phyloP scores from a whole-genome alignment of 2,329 filamentous ascomycete species.

The Rhinocladiella similis region DNA sequence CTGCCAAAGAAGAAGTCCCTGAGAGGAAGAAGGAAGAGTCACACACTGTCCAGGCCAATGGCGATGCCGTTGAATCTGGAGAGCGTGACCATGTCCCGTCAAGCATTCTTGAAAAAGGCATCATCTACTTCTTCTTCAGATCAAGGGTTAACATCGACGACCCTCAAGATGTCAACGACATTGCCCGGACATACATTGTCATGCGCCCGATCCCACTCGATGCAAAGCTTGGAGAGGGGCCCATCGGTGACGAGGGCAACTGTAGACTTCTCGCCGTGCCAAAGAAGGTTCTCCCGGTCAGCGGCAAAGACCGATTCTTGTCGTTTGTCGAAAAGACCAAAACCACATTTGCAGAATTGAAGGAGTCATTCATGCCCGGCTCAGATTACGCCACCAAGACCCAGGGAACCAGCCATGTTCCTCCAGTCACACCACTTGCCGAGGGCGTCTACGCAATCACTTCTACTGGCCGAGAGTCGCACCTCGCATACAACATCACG shows the following conservation, averaged over 20 bases:
- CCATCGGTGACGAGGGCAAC: conserved; percentile 57
- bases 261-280: conserved; percentile 75
- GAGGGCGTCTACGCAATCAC: conserved; percentile 86
- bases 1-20: not conserved
- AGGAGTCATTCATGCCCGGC: conserved; percentile 67
- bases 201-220: conserved; percentile 70
- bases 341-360: conserved; percentile 66
- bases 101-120: conserved; percentile 78
- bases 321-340: conserved; percentile 78
- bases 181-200: conserved; percentile 77
- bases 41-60: conserved; percentile 13
- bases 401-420: conserved; percentile 64
- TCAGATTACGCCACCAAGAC: conserved; percentile 76
- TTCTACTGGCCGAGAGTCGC: conserved; percentile 67
- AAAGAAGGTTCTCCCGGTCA: conserved; percentile 78
- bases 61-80: conserved; percentile 50
- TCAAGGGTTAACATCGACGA: conserved; percentile 72
- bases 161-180: conserved; percentile 67
- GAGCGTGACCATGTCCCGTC: conserved; percentile 52
- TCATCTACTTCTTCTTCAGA: conserved; percentile 89
- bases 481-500: conserved; percentile 78
- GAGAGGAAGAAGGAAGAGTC: conserved; percentile 13
- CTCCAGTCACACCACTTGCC: conserved; percentile 72
- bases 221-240: conserved; percentile 65
- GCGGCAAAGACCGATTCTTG: conserved; percentile 70